Base-by-base conservation (phyloP, 1,284 basidiomycete genomes). In the Cronartium quercuum region DNA sequence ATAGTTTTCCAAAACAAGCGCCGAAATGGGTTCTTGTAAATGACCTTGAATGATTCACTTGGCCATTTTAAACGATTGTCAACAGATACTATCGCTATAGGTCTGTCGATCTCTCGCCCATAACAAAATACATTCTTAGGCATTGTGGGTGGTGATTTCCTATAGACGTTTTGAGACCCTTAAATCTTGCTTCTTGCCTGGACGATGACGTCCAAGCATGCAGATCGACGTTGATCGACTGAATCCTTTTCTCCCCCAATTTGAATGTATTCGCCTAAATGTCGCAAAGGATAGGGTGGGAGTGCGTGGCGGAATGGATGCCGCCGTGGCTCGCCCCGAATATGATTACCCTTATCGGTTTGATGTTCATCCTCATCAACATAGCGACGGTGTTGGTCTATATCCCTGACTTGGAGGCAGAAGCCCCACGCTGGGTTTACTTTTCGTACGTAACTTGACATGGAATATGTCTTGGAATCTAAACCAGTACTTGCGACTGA, bases 301-400 rank as follows among this genome's bases (percentile, higher is more conserved):
- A 73, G 24, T 73, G 40, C 37, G 63, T 73, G 1, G 69, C 69
- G 24, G 62, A 63, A 64, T 65, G 63, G 62, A 73, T 73, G 62
- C 69, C 69, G 37, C 69, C 61, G 2, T 73, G 69, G 69, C n/a
- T 73, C 44, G 69, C 69, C 62, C 69, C 69, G 6, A 73, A 73
- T 41, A 57, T 57, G 69, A 73, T 73, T 37, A 73, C 69, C 51
- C 47, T 73, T 37, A 73, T 73, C 47, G 69, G 69, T 41, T 58
- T 73, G 18, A 65, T 73, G 21, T 64, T 65, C 40, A 73, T 73
- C 40, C 42, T 73, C 37, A 21, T 73, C 41, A 73, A 73, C 24
- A 61, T 73, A 21, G 40, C 63, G 5, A 73, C 69, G n/a, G 63
- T 73, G 3, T 5, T 64, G 35, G 66, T 73, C 63, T 73, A 65